Base-by-base conservation (phyloP, 208 protist species). In the Crithidia mellificae region DNA sequence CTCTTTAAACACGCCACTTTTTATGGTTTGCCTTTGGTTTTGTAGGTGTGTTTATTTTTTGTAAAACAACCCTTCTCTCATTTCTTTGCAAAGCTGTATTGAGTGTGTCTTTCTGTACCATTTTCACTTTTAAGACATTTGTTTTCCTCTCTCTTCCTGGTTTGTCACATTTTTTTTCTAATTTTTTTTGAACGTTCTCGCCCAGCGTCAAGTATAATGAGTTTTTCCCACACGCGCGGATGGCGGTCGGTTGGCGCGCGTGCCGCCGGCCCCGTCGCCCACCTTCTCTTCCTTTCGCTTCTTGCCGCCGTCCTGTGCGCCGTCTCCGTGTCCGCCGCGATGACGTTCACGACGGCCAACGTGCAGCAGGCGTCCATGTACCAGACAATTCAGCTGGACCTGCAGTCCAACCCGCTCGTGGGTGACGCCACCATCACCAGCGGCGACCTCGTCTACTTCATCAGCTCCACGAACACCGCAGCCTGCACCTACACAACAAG, bases 341-440 rank as follows among this genome's bases (percentile, higher is more conserved):
- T 96, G 63, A 82, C 66, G 20, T 96, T 95, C 57, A 62, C 63
- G 46, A 75, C 80, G 2, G 65, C 81, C 20, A 93, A 92, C 66
- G 82, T 88, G n/a, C 61, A 69, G 39, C 69, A 93, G 47, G 72
- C 91, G 3, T 93, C 89, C 6, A 51, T 96, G n/a, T 93, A 93
- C 68, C 89, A 94, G 64, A 85, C 84, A 0, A 69, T 89, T 11
- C 72, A 84, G 46, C 2, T 96, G 4, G 71, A 50, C 22, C 77
- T 96, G 49, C 55, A 61, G 36, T 90, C 87, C 25, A 92, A 88
- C 68, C 66, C 76, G n/a, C 59, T 88, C 29, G 50, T 63, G 15
- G 68, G 64, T 1, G 88, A 93, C 30, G 83, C 83, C 17, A 63
- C 46, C 22, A 89, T 96, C 65, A 65, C 62, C 38, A 78, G 58